Evolutionary conservation across 1,284 basidiomycete species (phyloP), one percentile per base, ranked within the genome.

Genomic region (Cutaneotrichosporon sp.): DNA sequence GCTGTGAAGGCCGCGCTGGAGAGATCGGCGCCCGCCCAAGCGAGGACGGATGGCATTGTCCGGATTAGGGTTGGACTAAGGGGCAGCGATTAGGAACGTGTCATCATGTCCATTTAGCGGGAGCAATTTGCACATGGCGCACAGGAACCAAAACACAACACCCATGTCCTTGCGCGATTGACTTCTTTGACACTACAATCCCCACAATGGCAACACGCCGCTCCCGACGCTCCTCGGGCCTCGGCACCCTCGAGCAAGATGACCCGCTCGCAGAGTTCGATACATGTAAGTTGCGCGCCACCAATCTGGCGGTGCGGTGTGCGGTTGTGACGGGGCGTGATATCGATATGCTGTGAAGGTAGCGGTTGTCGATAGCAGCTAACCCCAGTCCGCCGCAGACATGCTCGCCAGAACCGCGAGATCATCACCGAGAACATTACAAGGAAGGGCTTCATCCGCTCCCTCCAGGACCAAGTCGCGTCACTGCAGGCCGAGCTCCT

Each of bases 341-440:
- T n/a, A n/a, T n/a, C n/a, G n/a, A n/a, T n/a, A n/a, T n/a, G n/a
- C n/a, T n/a, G n/a, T n/a, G n/a, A n/a, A n/a, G n/a, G n/a, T n/a
- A n/a, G n/a, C n/a, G n/a, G n/a, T n/a, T n/a, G n/a, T n/a, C n/a
- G n/a, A n/a, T n/a, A n/a, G n/a, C n/a, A n/a, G 31, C 60, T 58
- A 25, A 54, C 54, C 2, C 8, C 51, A 67, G 65, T 64, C 43
- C 65, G 65, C 8, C 49, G 62, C 20, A 45, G 62, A n/a, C 65
- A 67, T 34, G 52, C 50, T 2, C 33, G 54, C 2, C 65, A 67
- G 58, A 67, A 67, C 55, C 50, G 57, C 18, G 62, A 67, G 29
- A 64, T 67, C 25, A 64, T 67, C 54, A 43, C 57, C 36, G 62
- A 64, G 20, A 67, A 67, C 58, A 67, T 67, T 24, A 54, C 20